Conservation (phyloP, 73 alveolate genomes). For the Paramecium biaurelia region DNA sequence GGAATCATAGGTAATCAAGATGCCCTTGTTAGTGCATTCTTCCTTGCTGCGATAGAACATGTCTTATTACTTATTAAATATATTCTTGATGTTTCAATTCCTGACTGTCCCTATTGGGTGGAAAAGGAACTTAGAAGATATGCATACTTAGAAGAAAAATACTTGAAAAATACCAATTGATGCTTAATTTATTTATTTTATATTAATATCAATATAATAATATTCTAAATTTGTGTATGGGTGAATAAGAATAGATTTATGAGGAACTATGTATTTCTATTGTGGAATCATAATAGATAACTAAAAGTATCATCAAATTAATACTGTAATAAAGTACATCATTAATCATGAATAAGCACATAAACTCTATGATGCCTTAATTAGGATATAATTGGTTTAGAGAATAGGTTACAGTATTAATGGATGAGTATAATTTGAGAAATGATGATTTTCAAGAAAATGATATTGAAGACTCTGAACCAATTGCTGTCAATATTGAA, state of each 20-base stretch:
- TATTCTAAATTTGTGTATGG: not conserved
- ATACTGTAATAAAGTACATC: not conserved
- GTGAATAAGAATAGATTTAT: not conserved
- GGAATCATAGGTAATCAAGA: not conserved
- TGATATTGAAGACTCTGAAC: not conserved
- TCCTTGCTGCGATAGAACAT: conserved; percentile 6
- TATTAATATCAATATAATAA: not conserved
- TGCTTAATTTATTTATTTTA: not conserved
- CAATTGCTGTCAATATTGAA: not conserved
- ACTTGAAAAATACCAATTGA: not conserved
- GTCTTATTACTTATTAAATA: not conserved
- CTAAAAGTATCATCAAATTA: not conserved
- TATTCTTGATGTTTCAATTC: conserved; percentile 30
- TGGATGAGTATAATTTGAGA: not conserved
- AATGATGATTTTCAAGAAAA: not conserved
- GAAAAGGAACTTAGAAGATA: conserved; percentile 29
- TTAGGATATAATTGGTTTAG: not conserved
- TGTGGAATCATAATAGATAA: not conserved
- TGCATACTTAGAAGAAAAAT: conserved; percentile 31
- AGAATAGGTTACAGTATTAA: not conserved
- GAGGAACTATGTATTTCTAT: not conserved
- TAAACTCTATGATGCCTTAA: not conserved
- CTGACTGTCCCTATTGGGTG: conserved; percentile 34
- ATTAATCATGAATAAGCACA: not conserved
- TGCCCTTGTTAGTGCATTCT: not conserved